A percentile compares a stretch with the other conserved stretches of the same genome.
These are phyloP conservation scores for Saccharomycodes ludwigii DNA, from an alignment of 805 yeast genomes.

Conservation along the genomic window DNA sequence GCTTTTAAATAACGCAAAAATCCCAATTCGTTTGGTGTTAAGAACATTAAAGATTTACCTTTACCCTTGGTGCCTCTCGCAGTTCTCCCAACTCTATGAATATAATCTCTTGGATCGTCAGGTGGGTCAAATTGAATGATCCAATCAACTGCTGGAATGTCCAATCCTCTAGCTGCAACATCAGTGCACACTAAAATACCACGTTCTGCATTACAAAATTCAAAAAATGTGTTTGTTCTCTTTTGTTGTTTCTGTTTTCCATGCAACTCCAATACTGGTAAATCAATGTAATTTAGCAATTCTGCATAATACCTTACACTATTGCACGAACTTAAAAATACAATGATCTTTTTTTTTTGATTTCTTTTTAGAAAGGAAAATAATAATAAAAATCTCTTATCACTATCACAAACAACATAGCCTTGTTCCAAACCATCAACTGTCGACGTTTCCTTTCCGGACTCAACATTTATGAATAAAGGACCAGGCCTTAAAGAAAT, in stretches of 20 bases:
- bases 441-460: constrained; percentile 72
- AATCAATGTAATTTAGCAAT: constrained; percentile 85
- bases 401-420: constrained; percentile 94
- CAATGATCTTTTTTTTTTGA: constrained; percentile 83
- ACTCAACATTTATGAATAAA: constrained; percentile 82
- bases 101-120: constrained; percentile 98
- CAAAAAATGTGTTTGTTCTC: constrained; percentile 95
- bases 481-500: constrained; percentile 93
- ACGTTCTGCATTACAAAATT: constrained; percentile 91
- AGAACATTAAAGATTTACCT: constrained; percentile 91
- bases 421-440: constrained; percentile 98
- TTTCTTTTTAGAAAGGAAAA: constrained; percentile 92
- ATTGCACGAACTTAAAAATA: constrained; percentile 91
- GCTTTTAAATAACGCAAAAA: constrained; percentile 89
- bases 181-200: constrained; percentile 94
- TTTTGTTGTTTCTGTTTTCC: constrained; percentile 99
- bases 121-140: constrained; percentile 98
- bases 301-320: constrained; percentile 95
- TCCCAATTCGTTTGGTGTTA: constrained; percentile 89
- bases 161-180: constrained; percentile 98
- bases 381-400: constrained; percentile 77
- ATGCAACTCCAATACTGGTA: constrained; percentile 92
- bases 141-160: constrained; percentile 98
- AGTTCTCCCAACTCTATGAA: constrained; percentile 98
- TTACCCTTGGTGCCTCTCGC: constrained; percentile 87